Base-by-base conservation (phyloP, 441 rosid species). In the Melastoma candidum region DNA sequence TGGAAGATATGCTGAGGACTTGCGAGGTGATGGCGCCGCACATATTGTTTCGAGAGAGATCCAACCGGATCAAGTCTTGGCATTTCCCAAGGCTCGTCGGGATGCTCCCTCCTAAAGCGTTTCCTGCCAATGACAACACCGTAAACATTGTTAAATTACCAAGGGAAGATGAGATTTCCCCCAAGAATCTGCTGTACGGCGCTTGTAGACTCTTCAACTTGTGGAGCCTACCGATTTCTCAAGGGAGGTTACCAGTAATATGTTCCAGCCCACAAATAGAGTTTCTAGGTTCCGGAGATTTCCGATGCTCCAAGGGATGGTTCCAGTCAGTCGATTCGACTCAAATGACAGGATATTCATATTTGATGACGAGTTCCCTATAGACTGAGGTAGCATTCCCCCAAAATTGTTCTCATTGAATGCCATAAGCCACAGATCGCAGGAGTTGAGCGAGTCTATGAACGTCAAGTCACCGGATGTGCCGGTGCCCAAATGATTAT, bases 391-490 rank as follows among this genome's bases (percentile, higher is more conserved):
- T 7, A 29, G 7, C 3, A 7, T 7, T 29, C 36, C 36, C 36
- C 36, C 36, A 7, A 29, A 29, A 29, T 29, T 29, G 36, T 29
- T 29, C 36, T 3, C 7, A 29, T 7, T 29, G 36, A 29, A 29
- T 3, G 5, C 7, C 7, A 29, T 3, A 29, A 3, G 5, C 36
- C 7, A 7, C 5, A 29, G 36, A 32, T 11, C 1, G 1, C 2
- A 0, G 8, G 29, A 0, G 7, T 0, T 0, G 0, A 0, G 2
- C n/a, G 29, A 11, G 0, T 0, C 3, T 17, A 26, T 11, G 2
- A 4, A 1, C 0, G 0, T 0, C 2, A 49, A 9, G 14, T 13
- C 14, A 26, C 12, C 29, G 26, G 12, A 7, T 29, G 7, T 7
- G 7, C 36, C 36, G 3, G 27, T 49, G 17, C 14, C 39, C 0